Conservation (phyloP, 2,329 filamentous ascomycete species). For the Fusarium subtropicale region DNA sequence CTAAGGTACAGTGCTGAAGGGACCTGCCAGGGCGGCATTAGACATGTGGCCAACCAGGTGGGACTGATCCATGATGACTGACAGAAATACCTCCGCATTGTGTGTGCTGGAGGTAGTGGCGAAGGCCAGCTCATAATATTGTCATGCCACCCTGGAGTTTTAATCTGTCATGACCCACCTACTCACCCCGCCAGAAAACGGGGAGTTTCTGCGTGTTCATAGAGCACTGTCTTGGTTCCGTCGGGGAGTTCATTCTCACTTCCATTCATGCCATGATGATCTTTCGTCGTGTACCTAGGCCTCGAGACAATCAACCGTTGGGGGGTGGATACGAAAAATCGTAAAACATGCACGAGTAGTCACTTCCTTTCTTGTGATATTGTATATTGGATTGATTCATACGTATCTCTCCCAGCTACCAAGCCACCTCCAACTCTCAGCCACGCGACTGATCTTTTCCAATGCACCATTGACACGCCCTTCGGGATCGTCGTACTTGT, state of each 20-base stretch:
- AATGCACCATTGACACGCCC: constrained; percentile 71
- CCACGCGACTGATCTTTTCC: constrained; percentile 66
- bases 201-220: constrained; percentile 39
- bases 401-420: constrained; percentile 71
- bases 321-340: constrained; percentile 6
- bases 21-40: constrained; percentile 24
- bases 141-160: neutral
- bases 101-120: too few species aligned
- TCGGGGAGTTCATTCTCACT: constrained; percentile 28
- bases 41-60: constrained; percentile 34
- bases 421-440: constrained; percentile 74
- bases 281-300: constrained; percentile 15
- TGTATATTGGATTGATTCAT: neutral
- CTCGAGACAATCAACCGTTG: constrained; percentile 4
- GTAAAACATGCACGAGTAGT: constrained; percentile 11
- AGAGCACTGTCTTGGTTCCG: constrained; percentile 17
- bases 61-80: neutral
- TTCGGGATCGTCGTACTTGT: constrained; percentile 61
- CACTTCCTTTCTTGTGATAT: constrained; percentile 25
- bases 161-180: neutral
- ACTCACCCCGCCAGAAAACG: constrained; percentile 37
- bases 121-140: neutral
- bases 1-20: constrained; percentile 8
- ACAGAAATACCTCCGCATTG: neutral
- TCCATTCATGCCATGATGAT: constrained; percentile 4